Evolutionary conservation across 345 rosid species (phyloP).

Genomic region (Gossypium anomalum): DNA sequence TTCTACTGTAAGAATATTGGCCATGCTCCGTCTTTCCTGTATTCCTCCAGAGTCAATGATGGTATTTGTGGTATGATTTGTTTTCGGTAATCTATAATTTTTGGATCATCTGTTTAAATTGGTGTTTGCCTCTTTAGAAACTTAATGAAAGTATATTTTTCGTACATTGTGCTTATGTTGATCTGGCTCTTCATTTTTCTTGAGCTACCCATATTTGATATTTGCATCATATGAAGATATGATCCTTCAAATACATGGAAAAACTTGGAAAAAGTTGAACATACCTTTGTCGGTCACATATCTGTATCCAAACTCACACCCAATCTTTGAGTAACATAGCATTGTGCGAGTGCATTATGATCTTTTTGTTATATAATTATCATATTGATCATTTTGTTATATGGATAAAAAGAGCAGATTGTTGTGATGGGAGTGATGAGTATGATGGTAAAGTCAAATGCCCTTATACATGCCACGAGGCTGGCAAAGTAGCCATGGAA

Average conservation of each 20-base stretch:
- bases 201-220: background rate
- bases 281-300: background rate
- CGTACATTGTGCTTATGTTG: background rate
- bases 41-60: conserved; percentile 68
- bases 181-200: background rate
- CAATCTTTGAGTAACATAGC: background rate
- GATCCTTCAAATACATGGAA: background rate
- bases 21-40: conserved; percentile 37
- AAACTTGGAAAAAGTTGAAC: background rate
- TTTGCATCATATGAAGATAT: background rate
- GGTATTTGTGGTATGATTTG: conserved; percentile 56
- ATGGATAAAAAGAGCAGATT: conserved; percentile 33
- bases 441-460: conserved; percentile 55
- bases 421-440: conserved; percentile 78
- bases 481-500: conserved; percentile 53
- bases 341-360: background rate
- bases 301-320: background rate
- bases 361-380: background rate
- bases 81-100: background rate
- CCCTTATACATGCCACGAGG: conserved; percentile 55
- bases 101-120: conserved; percentile 3
- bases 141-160: background rate
- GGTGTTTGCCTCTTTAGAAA: background rate
- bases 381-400: conserved; percentile 10
- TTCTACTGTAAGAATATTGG: conserved; percentile 66